These are phyloP conservation scores for Flagelloscypha sp. DNA, from an alignment of 768 basidiomycete genomes.

Conservation along the genomic window DNA sequence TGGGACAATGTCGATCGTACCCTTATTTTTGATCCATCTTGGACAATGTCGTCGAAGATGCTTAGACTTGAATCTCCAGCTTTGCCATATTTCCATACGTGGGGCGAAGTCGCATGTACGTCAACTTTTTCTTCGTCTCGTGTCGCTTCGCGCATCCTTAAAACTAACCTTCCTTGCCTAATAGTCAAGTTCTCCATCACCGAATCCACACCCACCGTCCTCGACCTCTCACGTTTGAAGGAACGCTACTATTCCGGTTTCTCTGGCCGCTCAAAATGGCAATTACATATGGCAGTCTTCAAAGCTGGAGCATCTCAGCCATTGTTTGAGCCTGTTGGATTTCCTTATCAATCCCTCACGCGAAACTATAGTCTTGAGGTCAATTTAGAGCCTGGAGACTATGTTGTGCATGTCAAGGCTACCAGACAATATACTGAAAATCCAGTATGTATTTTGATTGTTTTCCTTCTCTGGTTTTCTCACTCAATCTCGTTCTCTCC, in stretches of 20 bases:
- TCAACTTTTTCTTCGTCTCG: conserved; percentile 2
- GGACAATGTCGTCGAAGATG: conserved; percentile 44
- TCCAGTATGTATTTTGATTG: conserved; percentile 7
- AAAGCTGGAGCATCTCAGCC: conserved; percentile 35
- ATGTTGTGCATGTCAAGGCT: conserved; percentile 34
- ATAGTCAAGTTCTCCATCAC: conserved; percentile 23
- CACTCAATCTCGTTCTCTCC: conserved; percentile 1
- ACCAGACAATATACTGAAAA: neutral
- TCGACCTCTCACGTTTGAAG: conserved; percentile 47
- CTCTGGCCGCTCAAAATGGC: conserved; percentile 34
- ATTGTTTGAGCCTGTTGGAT: conserved; percentile 23
- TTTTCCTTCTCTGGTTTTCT: conserved; percentile 4
- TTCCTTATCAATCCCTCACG: conserved; percentile 28
- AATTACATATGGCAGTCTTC: conserved; percentile 42
- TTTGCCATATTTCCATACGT: conserved; percentile 41
- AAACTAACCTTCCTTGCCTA: neutral
- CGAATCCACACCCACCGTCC: conserved; percentile 30
- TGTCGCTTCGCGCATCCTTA: no score
- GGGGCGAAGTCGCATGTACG: conserved; percentile 48
- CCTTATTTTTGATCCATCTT: conserved; percentile 36
- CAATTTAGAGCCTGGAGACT: conserved; percentile 33
- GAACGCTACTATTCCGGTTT: conserved; percentile 41
- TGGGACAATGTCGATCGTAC: conserved; percentile 38
- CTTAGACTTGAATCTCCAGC: conserved; percentile 33
- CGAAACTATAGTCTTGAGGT: conserved; percentile 31